Evolutionary conservation across 306 rosid species (phyloP).

Genomic region (Prosopis cineraria): DNA sequence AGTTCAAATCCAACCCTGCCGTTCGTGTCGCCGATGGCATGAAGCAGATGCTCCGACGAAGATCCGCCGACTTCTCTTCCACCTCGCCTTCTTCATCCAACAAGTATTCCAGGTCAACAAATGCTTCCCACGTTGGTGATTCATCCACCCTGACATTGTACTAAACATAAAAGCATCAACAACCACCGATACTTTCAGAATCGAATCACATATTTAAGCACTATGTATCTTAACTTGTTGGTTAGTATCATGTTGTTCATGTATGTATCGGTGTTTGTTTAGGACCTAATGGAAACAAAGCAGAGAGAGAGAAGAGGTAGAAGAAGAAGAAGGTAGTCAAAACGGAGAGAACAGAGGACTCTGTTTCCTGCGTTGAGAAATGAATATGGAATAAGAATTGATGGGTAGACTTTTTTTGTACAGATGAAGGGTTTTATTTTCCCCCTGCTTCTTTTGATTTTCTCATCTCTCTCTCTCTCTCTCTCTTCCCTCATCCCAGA

Average conservation of each 20-base stretch:
- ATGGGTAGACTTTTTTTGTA: conserved; percentile 42
- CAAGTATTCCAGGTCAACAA: conserved; percentile 54
- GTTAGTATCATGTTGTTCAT: not conserved
- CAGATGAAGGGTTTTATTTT: conserved; percentile 31
- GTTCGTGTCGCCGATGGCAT: conserved; percentile 84
- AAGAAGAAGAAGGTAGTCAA: not conserved
- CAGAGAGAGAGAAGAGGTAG: not conserved
- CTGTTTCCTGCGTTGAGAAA: conserved; percentile 20
- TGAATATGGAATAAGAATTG: conserved; percentile 29
- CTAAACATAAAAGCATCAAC: conserved; percentile 18
- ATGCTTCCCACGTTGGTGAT: conserved; percentile 64
- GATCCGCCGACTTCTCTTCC: conserved; percentile 60
- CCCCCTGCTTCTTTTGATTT: not conserved
- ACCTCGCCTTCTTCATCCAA: conserved; percentile 46
- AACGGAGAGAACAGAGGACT: not conserved
- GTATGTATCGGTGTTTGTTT: not conserved
- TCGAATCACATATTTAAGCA: not conserved
- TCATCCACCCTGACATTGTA: conserved; percentile 53
- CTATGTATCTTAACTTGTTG: not conserved
- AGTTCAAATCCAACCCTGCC: conserved; percentile 76
- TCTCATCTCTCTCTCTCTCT: no score
- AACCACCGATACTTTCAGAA: not conserved
- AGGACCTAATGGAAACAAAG: conserved; percentile 10
- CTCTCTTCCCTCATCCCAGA: not conserved
- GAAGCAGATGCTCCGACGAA: conserved; percentile 85